Evolutionary conservation across 306 rosid species (phyloP).

Genomic region (Oemleria cerasiformis): DNA sequence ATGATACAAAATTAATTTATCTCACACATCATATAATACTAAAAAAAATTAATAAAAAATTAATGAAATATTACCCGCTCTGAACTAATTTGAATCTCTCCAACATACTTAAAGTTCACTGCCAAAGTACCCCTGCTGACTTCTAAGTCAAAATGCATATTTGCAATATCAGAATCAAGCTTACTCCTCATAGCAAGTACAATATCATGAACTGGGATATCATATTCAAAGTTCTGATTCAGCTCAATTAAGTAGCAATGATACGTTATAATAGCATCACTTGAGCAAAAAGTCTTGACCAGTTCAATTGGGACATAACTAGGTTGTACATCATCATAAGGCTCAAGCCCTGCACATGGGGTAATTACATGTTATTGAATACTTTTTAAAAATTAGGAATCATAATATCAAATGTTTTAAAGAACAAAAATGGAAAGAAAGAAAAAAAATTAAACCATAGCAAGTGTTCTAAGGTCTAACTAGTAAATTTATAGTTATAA

Average conservation of each 20-base stretch:
- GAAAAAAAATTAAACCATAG: background rate
- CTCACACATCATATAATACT: conserved; percentile 4
- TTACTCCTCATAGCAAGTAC: conserved; percentile 50
- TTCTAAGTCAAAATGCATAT: conserved; percentile 40
- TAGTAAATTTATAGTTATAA: background rate
- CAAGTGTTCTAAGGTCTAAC: background rate
- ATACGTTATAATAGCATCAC: conserved; percentile 32
- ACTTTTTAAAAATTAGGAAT: background rate
- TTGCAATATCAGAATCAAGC: conserved; percentile 52
- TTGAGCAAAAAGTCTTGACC: conserved; percentile 28
- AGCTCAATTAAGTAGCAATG: conserved; percentile 73
- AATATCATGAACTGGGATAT: conserved; percentile 46
- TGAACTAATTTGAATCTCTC: conserved; percentile 42
- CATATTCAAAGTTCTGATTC: conserved; percentile 44
- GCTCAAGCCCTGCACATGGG: conserved; percentile 44
- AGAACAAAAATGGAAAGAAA: background rate
- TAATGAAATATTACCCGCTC: conserved; percentile 44
- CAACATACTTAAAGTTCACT: conserved; percentile 44
- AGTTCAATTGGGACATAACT: conserved; percentile 58
- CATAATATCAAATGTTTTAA: background rate
- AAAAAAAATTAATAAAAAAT: background rate
- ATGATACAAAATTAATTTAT: background rate
- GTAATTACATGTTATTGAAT: background rate
- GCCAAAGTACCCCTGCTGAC: conserved; percentile 48
- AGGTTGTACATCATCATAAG: conserved; percentile 53